phyloP scores from a whole-genome alignment of 164 flowering plant species.

The Magnolia changhungtana region DNA sequence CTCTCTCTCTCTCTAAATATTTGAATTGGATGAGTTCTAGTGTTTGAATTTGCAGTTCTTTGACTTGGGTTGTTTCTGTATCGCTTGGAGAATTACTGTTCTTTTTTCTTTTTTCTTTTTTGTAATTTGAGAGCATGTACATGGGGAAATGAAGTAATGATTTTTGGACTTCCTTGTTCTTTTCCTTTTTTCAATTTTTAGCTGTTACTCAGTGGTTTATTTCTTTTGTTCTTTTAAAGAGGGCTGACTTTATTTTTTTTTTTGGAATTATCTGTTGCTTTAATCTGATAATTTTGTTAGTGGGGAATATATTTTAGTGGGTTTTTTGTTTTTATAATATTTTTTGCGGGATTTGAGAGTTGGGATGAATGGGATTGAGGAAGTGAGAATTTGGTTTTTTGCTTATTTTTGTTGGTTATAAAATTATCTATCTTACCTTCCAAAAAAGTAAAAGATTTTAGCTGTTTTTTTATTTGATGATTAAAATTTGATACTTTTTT shows the following conservation, averaged over 20 bases:
- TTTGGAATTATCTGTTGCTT: not conserved
- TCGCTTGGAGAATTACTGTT: not conserved
- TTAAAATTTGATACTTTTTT: not conserved
- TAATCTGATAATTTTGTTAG: not conserved
- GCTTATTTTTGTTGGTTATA: not conserved
- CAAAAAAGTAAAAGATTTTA: not conserved
- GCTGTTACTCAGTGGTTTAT: not conserved
- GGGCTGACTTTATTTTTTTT: not conserved
- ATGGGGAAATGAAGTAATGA: not conserved
- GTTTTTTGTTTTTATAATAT: not conserved
- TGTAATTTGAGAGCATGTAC: not conserved
- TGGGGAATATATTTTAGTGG: not conserved
- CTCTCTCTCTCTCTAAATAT: not conserved
- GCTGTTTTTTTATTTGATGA: not conserved
- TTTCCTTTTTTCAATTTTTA: not conserved
- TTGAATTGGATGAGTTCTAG: not conserved
- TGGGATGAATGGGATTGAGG: not conserved
- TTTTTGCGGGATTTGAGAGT: not conserved
- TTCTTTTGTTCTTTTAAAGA: not conserved
- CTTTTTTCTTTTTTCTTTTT: not conserved
- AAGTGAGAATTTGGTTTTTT: not conserved
- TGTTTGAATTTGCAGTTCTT: not conserved
- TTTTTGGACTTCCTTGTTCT: not conserved
- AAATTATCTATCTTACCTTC: too few species aligned
- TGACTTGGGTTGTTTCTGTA: not conserved